Evolutionary conservation across 2,329 filamentous ascomycete genomes (phyloP).

Genomic region (Epichloe coenophiala): DNA sequence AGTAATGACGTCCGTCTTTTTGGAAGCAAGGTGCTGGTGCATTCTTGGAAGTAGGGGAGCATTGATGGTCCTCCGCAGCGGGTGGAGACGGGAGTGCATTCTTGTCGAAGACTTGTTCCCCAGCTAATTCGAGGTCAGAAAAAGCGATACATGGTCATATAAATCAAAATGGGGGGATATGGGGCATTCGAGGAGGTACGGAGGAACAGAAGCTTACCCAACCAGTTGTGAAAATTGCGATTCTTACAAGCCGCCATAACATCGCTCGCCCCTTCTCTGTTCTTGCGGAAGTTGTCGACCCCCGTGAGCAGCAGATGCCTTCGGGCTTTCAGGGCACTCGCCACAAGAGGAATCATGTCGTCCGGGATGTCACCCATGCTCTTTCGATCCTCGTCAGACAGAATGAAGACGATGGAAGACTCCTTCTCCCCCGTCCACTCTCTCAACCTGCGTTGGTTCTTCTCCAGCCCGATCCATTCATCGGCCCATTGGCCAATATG

Average conservation of each 20-base stretch:
- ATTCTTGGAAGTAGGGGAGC: constrained; percentile 10
- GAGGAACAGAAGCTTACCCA: constrained; percentile 15
- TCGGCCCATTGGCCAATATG: constrained; percentile 24
- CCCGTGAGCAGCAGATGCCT: constrained; percentile 14
- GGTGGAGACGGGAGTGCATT: constrained; percentile 19
- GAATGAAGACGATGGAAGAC: constrained; percentile 12
- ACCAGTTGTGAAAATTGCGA: constrained; percentile 21
- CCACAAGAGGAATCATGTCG: constrained; percentile 17
- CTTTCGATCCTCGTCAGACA: constrained; percentile 15
- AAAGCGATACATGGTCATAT: no score
- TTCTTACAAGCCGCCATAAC: constrained; percentile 14
- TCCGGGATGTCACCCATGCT: constrained; percentile 17
- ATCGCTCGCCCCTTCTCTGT: constrained; percentile 7
- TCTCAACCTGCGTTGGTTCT: constrained; percentile 19
- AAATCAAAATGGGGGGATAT: no score
- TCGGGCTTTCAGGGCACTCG: constrained; percentile 20
- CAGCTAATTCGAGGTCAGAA: constrained; percentile 11
- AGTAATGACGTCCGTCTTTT: constrained; percentile 15
- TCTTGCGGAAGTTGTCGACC: constrained; percentile 5
- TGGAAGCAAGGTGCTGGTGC: constrained; percentile 9
- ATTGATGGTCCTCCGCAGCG: constrained; percentile 6
- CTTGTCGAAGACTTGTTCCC: constrained; percentile 13
- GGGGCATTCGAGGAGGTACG: neutral
- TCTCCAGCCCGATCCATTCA: constrained; percentile 18
- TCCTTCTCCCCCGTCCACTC: constrained; percentile 13